Base-by-base conservation (phyloP, 202 grass and related monocot species). In the Zoysia matrella region DNA sequence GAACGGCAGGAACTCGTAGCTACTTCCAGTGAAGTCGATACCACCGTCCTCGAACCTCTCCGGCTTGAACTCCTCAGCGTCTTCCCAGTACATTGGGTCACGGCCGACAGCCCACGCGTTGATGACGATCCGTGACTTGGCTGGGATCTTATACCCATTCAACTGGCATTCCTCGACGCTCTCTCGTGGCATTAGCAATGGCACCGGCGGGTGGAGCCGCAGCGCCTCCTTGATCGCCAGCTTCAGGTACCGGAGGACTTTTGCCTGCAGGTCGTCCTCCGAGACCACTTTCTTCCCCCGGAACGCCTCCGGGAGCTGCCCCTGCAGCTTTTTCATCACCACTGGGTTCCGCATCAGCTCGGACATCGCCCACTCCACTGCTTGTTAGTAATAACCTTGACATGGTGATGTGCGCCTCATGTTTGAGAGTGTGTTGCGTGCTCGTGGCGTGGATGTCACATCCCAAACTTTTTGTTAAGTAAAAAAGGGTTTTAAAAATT, bases 261-360 rank as follows among this genome's bases (percentile, higher is more conserved):
- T 52, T 3, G 65, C 73, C 4, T 49, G 4, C 4, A 68, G 47
- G 75, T 88, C n/a, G 51, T 69, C 52, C 52, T 86, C 8, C 80
- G 71, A 6, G 71, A 40, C 74, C 86, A 88, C 41, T 88, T 94
- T 22, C 83, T 90, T 11, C 50, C 50, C 50, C 50, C 9, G 8
- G 9, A 52, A 52, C 9, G 50, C 50, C 3, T 52, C 50, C 50
- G 2, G 8, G 9, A 52, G 50, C 50, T 52, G 50, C 4, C 9
- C 9, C 9, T 52, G 50, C 9, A 52, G 9, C 50, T 52, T 11
- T 10, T 52, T 52, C 50, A 52, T 52, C 50, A 52, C 74, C 83
- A 78, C 46, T 88, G 88, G 78, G 13, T 70, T 74, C n/a, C 83
- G 70, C 75, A 91, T 76, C 36, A 91, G 78, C 74, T 91, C 89